Base-by-base conservation (phyloP, 805 yeast species). In the Cyberlindnera suaveolens region DNA sequence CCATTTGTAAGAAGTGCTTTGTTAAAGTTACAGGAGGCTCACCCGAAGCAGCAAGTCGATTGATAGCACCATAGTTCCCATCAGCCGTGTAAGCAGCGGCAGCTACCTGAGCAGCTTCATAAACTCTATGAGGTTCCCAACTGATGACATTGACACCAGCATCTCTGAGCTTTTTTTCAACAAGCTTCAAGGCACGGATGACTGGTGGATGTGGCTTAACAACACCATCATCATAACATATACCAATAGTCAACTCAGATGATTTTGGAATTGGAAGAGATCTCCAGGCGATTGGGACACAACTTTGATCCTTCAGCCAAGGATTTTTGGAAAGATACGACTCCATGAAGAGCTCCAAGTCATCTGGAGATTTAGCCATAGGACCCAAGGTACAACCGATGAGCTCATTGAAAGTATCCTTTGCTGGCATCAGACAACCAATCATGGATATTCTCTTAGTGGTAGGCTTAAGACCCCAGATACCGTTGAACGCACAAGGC, bases 381-480 rank as follows among this genome's bases (percentile, higher is more conserved):
- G 90, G 90, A 18, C 89, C 90, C 38, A 71, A 71, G 30, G 80
- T 83, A 10, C 82, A 77, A 31, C 71, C 72, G 42, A 82, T 77
- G 23, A 82, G 68, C 60, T 81, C 84, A 43, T 59, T 41, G 30
- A 77, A 31, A 6, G 53, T 45, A 26, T 46, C 35, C 4, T 31
- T 20, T 18, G 38, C 42, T 7, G 42, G 35, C 5, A 40, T 17
- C 45, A 47, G 14, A 15, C 49, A 44, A 11, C 47, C 47, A 51
- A 19, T 38, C 31, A 56, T 47, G 2, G 76, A 64, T 38, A 77
- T 63, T 57, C 86, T 69, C 56, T 74, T 72, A 5, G 78, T 66
- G 9, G 82, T 65, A 27, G 85, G 84, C 52, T 82, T 72, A 45
- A 80, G 61, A 16, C 85, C 85, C 50, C 65, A 75, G 38, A 71